These are phyloP conservation scores for Penicillium psychrofluorescens DNA, from an alignment of 495 filamentous ascomycete species.

Conservation along the genomic window DNA sequence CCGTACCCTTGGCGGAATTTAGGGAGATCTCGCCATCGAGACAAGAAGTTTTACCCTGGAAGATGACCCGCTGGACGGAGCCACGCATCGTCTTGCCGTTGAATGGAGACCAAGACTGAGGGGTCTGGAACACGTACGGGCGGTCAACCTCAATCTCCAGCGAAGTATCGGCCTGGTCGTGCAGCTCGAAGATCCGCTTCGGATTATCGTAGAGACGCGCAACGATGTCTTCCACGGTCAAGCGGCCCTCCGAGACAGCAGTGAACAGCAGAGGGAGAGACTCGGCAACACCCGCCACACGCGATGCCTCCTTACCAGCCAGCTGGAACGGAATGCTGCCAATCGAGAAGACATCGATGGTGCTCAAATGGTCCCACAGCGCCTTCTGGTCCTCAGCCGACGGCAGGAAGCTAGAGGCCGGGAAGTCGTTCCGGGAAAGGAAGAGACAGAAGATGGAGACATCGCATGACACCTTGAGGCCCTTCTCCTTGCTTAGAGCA, in stretches of 20 bases:
- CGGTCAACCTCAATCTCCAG: slow-evolving; percentile 71
- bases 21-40: slow-evolving; percentile 61
- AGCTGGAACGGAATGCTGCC: slow-evolving; percentile 79
- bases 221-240: slow-evolving; percentile 69
- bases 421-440: slow-evolving; percentile 67
- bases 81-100: slow-evolving; percentile 63
- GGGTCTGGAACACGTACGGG: slow-evolving; percentile 51
- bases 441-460: slow-evolving; percentile 78
- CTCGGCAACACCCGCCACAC: slow-evolving; percentile 65
- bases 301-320: slow-evolving; percentile 51
- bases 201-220: slow-evolving; percentile 71
- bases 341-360: slow-evolving; percentile 78
- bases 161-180: slow-evolving; percentile 68
- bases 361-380: slow-evolving; percentile 69
- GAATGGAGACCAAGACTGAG: slow-evolving; percentile 66
- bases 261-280: slow-evolving; percentile 72
- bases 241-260: slow-evolving; percentile 65
- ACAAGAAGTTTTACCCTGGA: slow-evolving; percentile 69
- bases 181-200: slow-evolving; percentile 79
- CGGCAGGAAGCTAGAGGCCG: slow-evolving; percentile 60
- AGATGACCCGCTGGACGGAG: slow-evolving; percentile 70
- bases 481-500: slow-evolving; percentile 74
- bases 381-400: slow-evolving; percentile 65
- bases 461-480: slow-evolving; percentile 78
- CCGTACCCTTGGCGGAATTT: slow-evolving; percentile 54